phyloP scores from a whole-genome alignment of 179 eudicot species.

The Heliamphora pulchella region DNA sequence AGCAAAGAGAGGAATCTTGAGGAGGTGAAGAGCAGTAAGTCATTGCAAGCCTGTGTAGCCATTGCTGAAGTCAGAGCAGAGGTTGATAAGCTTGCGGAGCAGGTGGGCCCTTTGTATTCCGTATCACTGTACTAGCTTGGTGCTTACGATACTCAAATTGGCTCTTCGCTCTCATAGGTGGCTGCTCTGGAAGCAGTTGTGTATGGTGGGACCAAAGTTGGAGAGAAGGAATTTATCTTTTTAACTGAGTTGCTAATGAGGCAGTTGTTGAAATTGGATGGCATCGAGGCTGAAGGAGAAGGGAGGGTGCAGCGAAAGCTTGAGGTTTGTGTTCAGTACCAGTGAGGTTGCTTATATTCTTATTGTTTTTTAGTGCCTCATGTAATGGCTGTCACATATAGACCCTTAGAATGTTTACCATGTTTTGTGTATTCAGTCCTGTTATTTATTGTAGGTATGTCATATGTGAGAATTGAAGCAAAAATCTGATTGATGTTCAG shows the following conservation, averaged over 20 bases:
- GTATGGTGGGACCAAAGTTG: conserved; percentile 51
- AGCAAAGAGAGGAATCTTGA: conserved; percentile 47
- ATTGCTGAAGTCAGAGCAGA: conserved; percentile 57
- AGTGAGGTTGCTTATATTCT: background rate
- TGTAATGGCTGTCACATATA: background rate
- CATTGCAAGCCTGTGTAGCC: conserved; percentile 45
- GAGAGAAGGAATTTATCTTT: conserved; percentile 51
- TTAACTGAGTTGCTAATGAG: conserved; percentile 62
- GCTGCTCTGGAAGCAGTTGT: conserved; percentile 46
- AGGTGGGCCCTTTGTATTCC: conserved; percentile 33
- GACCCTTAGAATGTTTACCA: background rate
- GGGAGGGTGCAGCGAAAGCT: conserved; percentile 46
- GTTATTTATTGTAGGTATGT: no score
- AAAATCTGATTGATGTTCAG: background rate
- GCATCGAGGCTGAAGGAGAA: conserved; percentile 65
- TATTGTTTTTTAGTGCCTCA: background rate
- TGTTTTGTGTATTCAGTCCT: background rate
- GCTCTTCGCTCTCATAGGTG: conserved; percentile 34
- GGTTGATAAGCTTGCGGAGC: conserved; percentile 63
- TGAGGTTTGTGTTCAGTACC: conserved; percentile 38
- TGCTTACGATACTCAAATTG: background rate
- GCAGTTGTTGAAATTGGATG: conserved; percentile 61
- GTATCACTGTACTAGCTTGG: background rate
- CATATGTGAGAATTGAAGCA: background rate
- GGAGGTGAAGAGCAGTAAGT: conserved; percentile 29